phyloP scores from a whole-genome alignment of 345 rosid species.

The Stellera chamaejasme region DNA sequence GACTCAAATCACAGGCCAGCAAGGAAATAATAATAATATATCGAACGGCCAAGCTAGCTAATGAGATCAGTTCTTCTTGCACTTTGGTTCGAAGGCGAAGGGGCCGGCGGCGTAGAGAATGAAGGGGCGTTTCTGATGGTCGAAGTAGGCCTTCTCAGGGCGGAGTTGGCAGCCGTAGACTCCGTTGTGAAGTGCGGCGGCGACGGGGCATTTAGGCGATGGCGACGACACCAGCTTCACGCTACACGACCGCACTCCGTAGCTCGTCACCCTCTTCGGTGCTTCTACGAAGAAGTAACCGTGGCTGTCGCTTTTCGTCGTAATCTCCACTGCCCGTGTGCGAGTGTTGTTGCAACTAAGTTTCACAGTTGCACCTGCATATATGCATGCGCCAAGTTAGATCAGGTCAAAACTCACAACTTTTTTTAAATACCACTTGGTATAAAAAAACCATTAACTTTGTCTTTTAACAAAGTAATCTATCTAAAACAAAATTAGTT shows the following conservation, averaged over 20 bases:
- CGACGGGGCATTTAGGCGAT: conserved; percentile 30
- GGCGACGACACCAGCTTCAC: conserved; percentile 42
- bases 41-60: too few species aligned
- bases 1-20: not conserved
- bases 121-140: conserved; percentile 23
- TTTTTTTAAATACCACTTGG: too few species aligned
- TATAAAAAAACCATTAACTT: too few species aligned
- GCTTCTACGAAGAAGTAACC: conserved; percentile 67
- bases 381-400: too few species aligned
- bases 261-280: conserved; percentile 67
- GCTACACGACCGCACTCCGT: conserved; percentile 73
- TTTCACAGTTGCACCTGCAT: conserved; percentile 59
- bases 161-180: conserved; percentile 39
- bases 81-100: conserved; percentile 69
- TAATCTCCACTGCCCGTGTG: conserved; percentile 17
- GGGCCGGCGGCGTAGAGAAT: conserved; percentile 68
- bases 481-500: too few species aligned
- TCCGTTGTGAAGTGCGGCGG: conserved; percentile 51
- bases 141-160: conserved; percentile 30
- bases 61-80: conserved; percentile 22
- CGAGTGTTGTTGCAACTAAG: conserved; percentile 58
- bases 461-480: too few species aligned
- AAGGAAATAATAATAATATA: too few species aligned
- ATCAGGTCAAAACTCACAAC: not conserved
- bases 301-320: conserved; percentile 55